Conservation (phyloP, 768 basidiomycete genomes). For the Mycena kentingensis region DNA sequence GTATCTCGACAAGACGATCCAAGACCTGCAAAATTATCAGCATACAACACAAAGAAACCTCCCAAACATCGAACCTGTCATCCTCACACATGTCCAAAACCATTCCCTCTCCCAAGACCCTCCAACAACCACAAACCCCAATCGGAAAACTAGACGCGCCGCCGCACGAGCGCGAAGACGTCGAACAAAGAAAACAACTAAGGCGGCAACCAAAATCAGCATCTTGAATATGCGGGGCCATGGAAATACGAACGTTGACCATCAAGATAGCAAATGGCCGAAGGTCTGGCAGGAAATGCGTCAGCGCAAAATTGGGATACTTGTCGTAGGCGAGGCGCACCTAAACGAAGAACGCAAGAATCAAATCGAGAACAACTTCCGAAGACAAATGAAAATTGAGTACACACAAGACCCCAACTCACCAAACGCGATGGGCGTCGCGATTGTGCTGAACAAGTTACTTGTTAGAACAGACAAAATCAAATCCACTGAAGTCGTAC, state of each 20-base stretch:
- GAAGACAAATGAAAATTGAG: background rate
- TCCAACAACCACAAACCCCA: too few species aligned
- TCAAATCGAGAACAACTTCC: conserved; percentile 1
- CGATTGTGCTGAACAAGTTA: conserved; percentile 8
- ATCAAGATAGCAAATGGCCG: conserved; percentile 10
- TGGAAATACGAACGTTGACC: conserved; percentile 2
- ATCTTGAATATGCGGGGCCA: conserved; percentile 8
- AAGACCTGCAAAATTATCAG: too few species aligned
- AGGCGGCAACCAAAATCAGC: background rate
- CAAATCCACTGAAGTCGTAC: background rate
- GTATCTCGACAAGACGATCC: too few species aligned
- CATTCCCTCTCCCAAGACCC: too few species aligned
- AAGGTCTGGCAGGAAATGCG: conserved; percentile 4
- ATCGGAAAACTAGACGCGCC: too few species aligned
- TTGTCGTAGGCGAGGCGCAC: conserved; percentile 8
- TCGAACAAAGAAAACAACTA: background rate
- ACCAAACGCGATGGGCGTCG: background rate
- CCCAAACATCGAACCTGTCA: too few species aligned
- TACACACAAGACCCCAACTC: background rate
- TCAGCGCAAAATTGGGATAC: conserved; percentile 3
- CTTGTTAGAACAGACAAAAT: background rate
- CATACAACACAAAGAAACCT: too few species aligned
- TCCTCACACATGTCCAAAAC: too few species aligned
- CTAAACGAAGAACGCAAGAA: background rate
- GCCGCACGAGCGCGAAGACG: too few species aligned